A percentile compares a stretch with the other conserved stretches of the same genome.
Conservation (phyloP, 306 rosid genomes). For the Dalbergia cochinchinensis region DNA sequence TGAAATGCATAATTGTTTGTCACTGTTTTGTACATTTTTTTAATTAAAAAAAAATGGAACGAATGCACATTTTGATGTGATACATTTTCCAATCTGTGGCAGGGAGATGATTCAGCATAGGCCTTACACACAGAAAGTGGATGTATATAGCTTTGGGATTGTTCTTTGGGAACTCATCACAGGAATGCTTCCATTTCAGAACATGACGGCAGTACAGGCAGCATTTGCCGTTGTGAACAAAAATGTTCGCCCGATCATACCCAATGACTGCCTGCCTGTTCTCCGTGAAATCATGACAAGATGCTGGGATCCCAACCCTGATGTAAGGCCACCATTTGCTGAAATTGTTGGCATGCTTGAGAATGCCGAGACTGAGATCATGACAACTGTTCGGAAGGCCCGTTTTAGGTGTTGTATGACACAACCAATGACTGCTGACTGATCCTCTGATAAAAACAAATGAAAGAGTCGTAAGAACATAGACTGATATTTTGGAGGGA, state of each 20-base stretch:
- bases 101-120: constrained; percentile 97
- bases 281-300: constrained; percentile 87
- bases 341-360: constrained; percentile 86
- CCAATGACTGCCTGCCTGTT: constrained; percentile 78
- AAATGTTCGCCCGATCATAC: constrained; percentile 77
- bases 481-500: constrained; percentile 43
- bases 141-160: constrained; percentile 86
- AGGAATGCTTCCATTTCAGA: constrained; percentile 89
- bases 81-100: constrained; percentile 36
- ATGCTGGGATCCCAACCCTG: constrained; percentile 93
- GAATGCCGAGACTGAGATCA: constrained; percentile 79
- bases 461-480: constrained; percentile 35
- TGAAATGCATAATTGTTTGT: neutral
- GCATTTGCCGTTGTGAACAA: constrained; percentile 91
- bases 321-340: constrained; percentile 79
- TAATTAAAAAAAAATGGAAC: no score
- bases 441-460: constrained; percentile 46
- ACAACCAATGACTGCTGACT: constrained; percentile 83
- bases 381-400: constrained; percentile 90
- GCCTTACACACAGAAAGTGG: constrained; percentile 93
- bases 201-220: constrained; percentile 96
- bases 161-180: constrained; percentile 93
- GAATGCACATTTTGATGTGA: neutral
- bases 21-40: neutral
- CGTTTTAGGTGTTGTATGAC: constrained; percentile 87